Percentiles rank a stretch among this genome's conserved stretches.
Evolutionary conservation across 768 basidiomycete genomes (phyloP).

Genomic region (Phanerochaete carnosa): DNA sequence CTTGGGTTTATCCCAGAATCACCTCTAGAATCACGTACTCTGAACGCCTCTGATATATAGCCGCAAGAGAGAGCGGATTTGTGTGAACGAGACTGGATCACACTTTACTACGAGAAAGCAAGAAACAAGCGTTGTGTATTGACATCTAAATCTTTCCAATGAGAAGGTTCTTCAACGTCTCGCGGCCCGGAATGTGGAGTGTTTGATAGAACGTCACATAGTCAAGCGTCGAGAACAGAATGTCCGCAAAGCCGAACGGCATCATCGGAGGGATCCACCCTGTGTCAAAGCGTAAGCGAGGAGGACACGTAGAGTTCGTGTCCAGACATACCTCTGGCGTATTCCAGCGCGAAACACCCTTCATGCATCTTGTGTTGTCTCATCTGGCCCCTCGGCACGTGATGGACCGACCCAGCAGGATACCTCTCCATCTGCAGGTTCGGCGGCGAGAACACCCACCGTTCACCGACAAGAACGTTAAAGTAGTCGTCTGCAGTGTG

Average conservation of each 20-base stretch:
- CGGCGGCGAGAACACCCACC: conserved; percentile 89
- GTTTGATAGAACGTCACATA: conserved; percentile 79
- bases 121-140: neutral
- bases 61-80: too few species aligned
- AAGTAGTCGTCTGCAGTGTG: conserved; percentile 99
- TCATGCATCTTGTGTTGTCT: conserved; percentile 99
- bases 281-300: conserved; percentile 25
- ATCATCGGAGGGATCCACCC: conserved; percentile 98
- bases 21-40: too few species aligned
- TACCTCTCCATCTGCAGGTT: conserved; percentile 84
- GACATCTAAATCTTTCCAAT: conserved; percentile 75
- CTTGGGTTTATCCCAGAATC: too few species aligned
- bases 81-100: too few species aligned
- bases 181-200: conserved; percentile 69
- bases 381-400: conserved; percentile 74
- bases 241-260: conserved; percentile 90
- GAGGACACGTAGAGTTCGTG: neutral
- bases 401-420: conserved; percentile 78
- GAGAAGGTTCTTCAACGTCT: conserved; percentile 79
- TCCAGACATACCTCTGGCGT: conserved; percentile 71
- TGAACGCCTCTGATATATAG: too few species aligned
- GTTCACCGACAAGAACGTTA: conserved; percentile 90
- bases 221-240: conserved; percentile 86
- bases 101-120: neutral
- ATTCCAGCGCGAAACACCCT: conserved; percentile 94